phyloP scores from a whole-genome alignment of 2,329 filamentous ascomycete genomes.

The Colletotrichum sp. region DNA sequence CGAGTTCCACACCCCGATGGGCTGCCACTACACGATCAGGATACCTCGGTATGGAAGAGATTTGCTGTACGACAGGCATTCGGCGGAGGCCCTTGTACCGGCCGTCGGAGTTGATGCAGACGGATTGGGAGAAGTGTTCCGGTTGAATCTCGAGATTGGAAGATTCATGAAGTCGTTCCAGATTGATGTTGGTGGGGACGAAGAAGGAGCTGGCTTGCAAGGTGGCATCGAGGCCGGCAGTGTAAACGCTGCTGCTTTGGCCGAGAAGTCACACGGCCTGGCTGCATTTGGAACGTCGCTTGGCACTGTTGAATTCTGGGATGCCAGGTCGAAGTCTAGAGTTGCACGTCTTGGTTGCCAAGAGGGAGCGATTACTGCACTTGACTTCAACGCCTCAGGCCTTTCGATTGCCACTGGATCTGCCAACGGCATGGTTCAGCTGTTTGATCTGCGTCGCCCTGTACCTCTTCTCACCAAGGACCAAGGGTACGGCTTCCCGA shows the following conservation, averaged over 20 bases:
- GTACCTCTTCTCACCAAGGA: constrained; percentile 88
- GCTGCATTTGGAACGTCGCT: constrained; percentile 92
- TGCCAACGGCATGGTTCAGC: constrained; percentile 85
- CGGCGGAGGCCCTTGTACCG: constrained; percentile 85
- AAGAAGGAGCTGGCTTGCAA: constrained; percentile 77
- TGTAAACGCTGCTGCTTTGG: constrained; percentile 87
- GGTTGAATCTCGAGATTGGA: constrained; percentile 89
- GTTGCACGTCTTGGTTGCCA: constrained; percentile 77
- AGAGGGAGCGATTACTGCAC: constrained; percentile 79
- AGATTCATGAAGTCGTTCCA: constrained; percentile 95
- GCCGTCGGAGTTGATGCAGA: constrained; percentile 86
- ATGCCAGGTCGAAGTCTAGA: constrained; percentile 81
- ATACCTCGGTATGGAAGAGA: constrained; percentile 93
- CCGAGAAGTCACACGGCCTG: constrained; percentile 87
- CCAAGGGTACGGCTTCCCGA: constrained; percentile 92
- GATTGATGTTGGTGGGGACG: constrained; percentile 84
- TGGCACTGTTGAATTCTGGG: constrained; percentile 98
- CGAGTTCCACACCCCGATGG: constrained; percentile 90
- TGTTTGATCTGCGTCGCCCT: constrained; percentile 91
- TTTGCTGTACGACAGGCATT: constrained; percentile 80
- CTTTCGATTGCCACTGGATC: constrained; percentile 86
- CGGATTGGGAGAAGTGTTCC: constrained; percentile 89
- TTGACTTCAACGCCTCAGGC: constrained; percentile 85
- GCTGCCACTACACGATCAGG: constrained; percentile 87
- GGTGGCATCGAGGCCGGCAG: constrained; percentile 85